Evolutionary conservation across 1,139 yeast species (phyloP).

Genomic region (Scheffersomyces lignicola): DNA sequence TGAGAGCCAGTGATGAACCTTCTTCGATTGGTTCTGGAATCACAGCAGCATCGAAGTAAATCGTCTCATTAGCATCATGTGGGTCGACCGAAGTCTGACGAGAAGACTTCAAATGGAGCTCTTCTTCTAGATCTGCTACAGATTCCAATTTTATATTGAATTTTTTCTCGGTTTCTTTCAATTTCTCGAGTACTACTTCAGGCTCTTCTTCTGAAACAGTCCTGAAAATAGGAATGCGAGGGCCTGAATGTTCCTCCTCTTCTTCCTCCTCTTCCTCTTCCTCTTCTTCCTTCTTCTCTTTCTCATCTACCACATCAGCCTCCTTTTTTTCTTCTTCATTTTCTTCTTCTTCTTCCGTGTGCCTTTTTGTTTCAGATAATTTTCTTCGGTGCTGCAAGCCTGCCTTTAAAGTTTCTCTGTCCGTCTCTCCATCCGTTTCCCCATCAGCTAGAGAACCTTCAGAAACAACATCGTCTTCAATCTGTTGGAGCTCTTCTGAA

Average conservation of each 20-base stretch:
- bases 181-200: slow-evolving; percentile 24
- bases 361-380: slow-evolving; percentile 5
- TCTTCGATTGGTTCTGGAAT: not conserved
- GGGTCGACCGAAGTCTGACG: not conserved
- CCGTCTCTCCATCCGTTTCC: slow-evolving; percentile 14
- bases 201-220: slow-evolving; percentile 36
- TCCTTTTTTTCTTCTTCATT: slow-evolving; percentile 7
- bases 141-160: slow-evolving; percentile 33
- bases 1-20: no score
- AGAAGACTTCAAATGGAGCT: slow-evolving; percentile 7
- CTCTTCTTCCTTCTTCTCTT: slow-evolving; percentile 7
- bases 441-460: slow-evolving; percentile 32
- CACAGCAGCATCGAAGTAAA: not conserved
- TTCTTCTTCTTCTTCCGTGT: slow-evolving; percentile 6
- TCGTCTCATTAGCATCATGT: not conserved
- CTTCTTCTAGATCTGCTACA: slow-evolving; percentile 28
- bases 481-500: slow-evolving; percentile 12
- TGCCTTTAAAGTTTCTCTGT: slow-evolving; percentile 10
- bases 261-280: slow-evolving; percentile 5
- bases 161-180: slow-evolving; percentile 32
- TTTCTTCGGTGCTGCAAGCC: slow-evolving; percentile 4
- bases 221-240: slow-evolving; percentile 27
- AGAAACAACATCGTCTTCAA: slow-evolving; percentile 20
- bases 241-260: slow-evolving; percentile 11
- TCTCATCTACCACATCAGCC: no score